These are phyloP conservation scores for Rostrohypoxylon terebratum DNA, from an alignment of 495 filamentous ascomycete species.

Conservation along the genomic window DNA sequence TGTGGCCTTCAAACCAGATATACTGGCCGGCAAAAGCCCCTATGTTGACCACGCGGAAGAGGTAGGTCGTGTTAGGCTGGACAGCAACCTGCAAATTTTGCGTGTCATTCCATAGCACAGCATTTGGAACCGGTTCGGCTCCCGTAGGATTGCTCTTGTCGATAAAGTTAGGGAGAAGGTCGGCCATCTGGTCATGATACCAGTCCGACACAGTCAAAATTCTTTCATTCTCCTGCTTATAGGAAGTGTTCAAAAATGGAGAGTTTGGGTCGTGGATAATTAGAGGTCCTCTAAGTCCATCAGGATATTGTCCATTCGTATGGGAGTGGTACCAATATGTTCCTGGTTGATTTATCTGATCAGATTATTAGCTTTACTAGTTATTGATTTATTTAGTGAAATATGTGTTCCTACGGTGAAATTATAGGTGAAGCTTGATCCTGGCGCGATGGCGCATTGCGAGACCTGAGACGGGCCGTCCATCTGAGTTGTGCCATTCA, in stretches of 20 bases:
- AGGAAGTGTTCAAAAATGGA: slow-evolving; percentile 62
- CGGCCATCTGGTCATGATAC: slow-evolving; percentile 71
- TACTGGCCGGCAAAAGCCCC: slow-evolving; percentile 76
- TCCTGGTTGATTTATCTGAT: slow-evolving; percentile 72
- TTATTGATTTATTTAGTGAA: neutral
- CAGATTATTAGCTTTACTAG: slow-evolving; percentile 10
- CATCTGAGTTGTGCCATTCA: slow-evolving; percentile 78
- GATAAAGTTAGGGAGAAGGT: slow-evolving; percentile 67
- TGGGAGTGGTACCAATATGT: slow-evolving; percentile 91
- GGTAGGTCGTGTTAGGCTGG: slow-evolving; percentile 79
- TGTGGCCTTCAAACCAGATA: slow-evolving; percentile 81
- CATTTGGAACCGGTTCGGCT: slow-evolving; percentile 74
- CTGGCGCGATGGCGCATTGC: slow-evolving; percentile 75
- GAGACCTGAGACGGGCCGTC: slow-evolving; percentile 75
- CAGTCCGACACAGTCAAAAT: slow-evolving; percentile 75
- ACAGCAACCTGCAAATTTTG: slow-evolving; percentile 64
- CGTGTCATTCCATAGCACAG: slow-evolving; percentile 77
- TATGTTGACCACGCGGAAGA: slow-evolving; percentile 80
- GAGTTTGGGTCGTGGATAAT: slow-evolving; percentile 74
- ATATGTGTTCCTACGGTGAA: slow-evolving; percentile 69
- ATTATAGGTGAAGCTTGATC: slow-evolving; percentile 75
- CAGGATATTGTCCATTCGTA: slow-evolving; percentile 74
- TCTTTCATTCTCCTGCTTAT: slow-evolving; percentile 74
- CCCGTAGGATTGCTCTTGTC: slow-evolving; percentile 69
- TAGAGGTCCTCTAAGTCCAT: slow-evolving; percentile 77